phyloP scores from a whole-genome alignment of 1,139 yeast genomes.

The Pichia inconspicua region DNA sequence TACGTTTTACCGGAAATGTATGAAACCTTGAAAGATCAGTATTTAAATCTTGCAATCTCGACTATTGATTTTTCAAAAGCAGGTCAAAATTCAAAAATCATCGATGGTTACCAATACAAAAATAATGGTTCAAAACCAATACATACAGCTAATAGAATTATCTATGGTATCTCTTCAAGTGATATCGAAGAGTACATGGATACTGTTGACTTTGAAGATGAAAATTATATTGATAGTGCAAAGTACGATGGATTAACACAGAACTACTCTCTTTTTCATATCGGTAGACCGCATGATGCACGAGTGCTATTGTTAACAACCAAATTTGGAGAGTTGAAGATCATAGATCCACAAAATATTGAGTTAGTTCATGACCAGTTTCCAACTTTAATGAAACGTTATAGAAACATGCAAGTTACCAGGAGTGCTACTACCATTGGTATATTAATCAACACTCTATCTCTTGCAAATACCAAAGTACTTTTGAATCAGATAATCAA shows the following conservation, averaged over 20 bases:
- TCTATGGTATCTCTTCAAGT: slow-evolving; percentile 15
- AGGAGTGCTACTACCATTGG: slow-evolving; percentile 91
- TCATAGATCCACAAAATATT: slow-evolving; percentile 36
- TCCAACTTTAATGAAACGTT: slow-evolving; percentile 76
- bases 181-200: slow-evolving; percentile 9
- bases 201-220: slow-evolving; percentile 17
- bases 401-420: slow-evolving; percentile 79
- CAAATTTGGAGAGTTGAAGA: slow-evolving; percentile 45
- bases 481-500: slow-evolving; percentile 51
- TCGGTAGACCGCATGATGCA: slow-evolving; percentile 72
- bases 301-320: slow-evolving; percentile 70
- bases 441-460: slow-evolving; percentile 78
- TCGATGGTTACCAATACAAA: slow-evolving; percentile 14
- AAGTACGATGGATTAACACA: slow-evolving; percentile 27
- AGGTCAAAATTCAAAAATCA: slow-evolving; percentile 18
- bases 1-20: slow-evolving; percentile 34
- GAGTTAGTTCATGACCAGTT: slow-evolving; percentile 47
- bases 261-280: slow-evolving; percentile 54
- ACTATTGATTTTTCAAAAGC: slow-evolving; percentile 36
- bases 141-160: slow-evolving; percentile 20
- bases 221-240: slow-evolving; percentile 8
- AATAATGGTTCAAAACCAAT: background rate
- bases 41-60: slow-evolving; percentile 40
- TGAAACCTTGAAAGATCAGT: slow-evolving; percentile 30
- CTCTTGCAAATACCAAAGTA: slow-evolving; percentile 60